Base-by-base conservation (phyloP, 2,329 filamentous ascomycete genomes). In the Purpureocillium lavendulum region DNA sequence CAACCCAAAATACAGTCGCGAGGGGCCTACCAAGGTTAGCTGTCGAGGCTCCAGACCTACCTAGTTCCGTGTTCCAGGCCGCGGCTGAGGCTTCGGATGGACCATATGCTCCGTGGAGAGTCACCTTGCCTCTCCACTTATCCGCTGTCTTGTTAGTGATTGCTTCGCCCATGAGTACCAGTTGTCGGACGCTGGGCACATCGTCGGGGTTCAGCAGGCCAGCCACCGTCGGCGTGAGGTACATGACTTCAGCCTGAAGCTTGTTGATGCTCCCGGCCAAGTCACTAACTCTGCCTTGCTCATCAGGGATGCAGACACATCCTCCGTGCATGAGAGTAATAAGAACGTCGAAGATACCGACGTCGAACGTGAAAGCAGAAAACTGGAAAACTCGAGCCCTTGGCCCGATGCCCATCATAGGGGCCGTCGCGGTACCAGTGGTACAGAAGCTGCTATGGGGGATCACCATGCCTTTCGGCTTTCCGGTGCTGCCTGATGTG, bases 401-500 rank as follows among this genome's bases (percentile, higher is more conserved):
- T 6, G 43, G 35, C 4, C 45, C 35, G 7, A 44, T 38, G 7
- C 36, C 31, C 4, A 45, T 26, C 14, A 33, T 39, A 38, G 28
- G 45, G 21, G 21, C 33, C 24, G 31, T 7, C 30, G 35, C 21
- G 21, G 10, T 10, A 26, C 21, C 21, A 9, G 41, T 44, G 3
- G 38, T 42, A 12, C 43, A 47, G 5, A 46, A 28, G 15, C 29
- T 40, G 8, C 35, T 26, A n/a, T 42, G 37, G 38, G 38, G 24
- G 3, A 43, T 24, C 1, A 43, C 36, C 1, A 44, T 35, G 1
- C 45, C 72, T 51, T 77, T 77, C 0, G 73, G 73, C 12, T 57
- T 58, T 4, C 73, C 73, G 0, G 73, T 77, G 18, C 66, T 75
- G n/a, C 73, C 73, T 2, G 71, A 75, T 4, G 73, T 77, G 51